Evolutionary conservation across 2,329 filamentous ascomycete species (phyloP).

Genomic region (Penicillium sp.): DNA sequence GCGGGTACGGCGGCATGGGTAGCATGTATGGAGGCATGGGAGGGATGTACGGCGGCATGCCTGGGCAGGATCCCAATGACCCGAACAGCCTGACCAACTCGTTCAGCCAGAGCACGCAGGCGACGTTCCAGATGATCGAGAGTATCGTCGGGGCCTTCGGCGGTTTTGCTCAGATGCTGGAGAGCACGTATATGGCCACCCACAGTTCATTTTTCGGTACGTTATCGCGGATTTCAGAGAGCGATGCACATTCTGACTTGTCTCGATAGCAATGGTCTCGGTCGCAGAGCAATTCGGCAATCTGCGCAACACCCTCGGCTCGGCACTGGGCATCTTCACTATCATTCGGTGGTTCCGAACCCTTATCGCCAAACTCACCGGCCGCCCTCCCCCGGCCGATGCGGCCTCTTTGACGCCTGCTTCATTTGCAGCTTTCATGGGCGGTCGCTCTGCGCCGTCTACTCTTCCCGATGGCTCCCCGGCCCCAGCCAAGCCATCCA

Average conservation of each 20-base stretch:
- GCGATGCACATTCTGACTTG: slow-evolving; percentile 15
- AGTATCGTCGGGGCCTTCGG: slow-evolving; percentile 95
- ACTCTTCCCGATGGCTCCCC: slow-evolving; percentile 65
- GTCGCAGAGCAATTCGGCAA: slow-evolving; percentile 97
- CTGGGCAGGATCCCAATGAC: slow-evolving; percentile 69
- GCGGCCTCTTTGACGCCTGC: slow-evolving; percentile 83
- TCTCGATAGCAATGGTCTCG: slow-evolving; percentile 81
- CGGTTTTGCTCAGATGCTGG: slow-evolving; percentile 97
- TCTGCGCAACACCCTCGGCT: slow-evolving; percentile 87
- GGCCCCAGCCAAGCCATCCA: slow-evolving; percentile 70
- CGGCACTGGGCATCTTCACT: slow-evolving; percentile 91
- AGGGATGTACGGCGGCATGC: slow-evolving; percentile 52
- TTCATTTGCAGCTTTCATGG: slow-evolving; percentile 86
- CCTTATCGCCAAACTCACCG: slow-evolving; percentile 86
- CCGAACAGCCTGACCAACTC: slow-evolving; percentile 92
- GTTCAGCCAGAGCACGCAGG: slow-evolving; percentile 91
- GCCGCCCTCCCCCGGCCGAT: slow-evolving; percentile 83
- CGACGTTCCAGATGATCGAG: slow-evolving; percentile 97
- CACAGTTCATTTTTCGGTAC: slow-evolving; percentile 97
- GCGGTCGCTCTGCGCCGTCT: slow-evolving; percentile 52
- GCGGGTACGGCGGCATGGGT: slow-evolving; percentile 42
- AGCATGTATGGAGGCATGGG: slow-evolving; percentile 44
- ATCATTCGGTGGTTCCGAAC: slow-evolving; percentile 93
- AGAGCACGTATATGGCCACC: slow-evolving; percentile 99
- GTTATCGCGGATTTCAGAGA: slow-evolving; percentile 32